phyloP scores from a whole-genome alignment of 352 stramenopile genomes.

The Phytophthora pistaciae region DNA sequence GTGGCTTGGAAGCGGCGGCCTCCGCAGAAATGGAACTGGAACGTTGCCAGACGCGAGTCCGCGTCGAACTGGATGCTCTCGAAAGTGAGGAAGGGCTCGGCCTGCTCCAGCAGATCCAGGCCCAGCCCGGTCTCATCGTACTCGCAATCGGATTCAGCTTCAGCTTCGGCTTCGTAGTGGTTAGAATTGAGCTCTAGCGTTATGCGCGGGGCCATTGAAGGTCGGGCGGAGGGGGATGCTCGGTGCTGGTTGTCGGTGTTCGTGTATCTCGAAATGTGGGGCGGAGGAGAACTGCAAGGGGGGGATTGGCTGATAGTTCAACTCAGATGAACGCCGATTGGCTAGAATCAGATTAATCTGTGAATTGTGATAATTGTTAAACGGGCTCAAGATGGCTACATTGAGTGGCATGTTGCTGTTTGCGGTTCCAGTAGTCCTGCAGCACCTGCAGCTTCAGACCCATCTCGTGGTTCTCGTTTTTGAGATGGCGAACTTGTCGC shows the following conservation, averaged over 20 bases:
- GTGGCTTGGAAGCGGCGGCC: conserved; percentile 41
- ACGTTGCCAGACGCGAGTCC: conserved; percentile 19
- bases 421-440: conserved; percentile 44
- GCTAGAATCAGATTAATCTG: conserved; percentile 26
- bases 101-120: conserved; percentile 41
- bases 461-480: conserved; percentile 54
- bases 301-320: conserved; percentile 26
- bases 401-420: conserved; percentile 29
- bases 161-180: conserved; percentile 25
- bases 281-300: not conserved
- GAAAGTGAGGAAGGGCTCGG: conserved; percentile 45
- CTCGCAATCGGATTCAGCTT: conserved; percentile 28
- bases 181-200: conserved; percentile 7
- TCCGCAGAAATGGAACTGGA: conserved; percentile 52
- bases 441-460: conserved; percentile 48
- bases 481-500: conserved; percentile 48
- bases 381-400: conserved; percentile 28
- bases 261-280: conserved; percentile 10
- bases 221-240: not conserved
- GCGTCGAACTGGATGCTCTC: conserved; percentile 36
- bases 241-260: not conserved
- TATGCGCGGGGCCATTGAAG: conserved; percentile 20
- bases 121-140: conserved; percentile 31
- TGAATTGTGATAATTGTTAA: conserved; percentile 25
- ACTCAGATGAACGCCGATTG: conserved; percentile 21